Evolutionary conservation across 768 basidiomycete species (phyloP).

Genomic region (Butyriboletus loyo): DNA sequence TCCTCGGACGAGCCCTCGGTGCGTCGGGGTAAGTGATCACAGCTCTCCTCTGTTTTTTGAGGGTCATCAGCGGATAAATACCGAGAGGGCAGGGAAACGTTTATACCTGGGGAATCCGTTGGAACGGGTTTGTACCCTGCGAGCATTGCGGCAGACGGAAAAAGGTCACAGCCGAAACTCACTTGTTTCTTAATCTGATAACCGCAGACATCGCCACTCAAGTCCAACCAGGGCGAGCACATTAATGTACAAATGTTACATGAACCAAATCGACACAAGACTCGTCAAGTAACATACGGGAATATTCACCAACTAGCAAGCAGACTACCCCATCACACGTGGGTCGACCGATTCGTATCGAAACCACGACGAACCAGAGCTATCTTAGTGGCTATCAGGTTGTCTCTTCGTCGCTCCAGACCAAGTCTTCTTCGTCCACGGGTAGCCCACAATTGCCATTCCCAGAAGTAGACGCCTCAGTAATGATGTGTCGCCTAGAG

Average conservation of each 20-base stretch:
- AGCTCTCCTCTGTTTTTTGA: conserved; percentile 3
- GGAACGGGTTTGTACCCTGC: conserved; percentile 18
- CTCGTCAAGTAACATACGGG: not conserved
- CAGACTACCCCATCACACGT: not conserved
- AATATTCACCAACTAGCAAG: not conserved
- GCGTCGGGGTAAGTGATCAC: not conserved
- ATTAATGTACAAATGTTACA: not conserved
- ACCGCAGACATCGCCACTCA: not conserved
- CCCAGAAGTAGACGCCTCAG: conserved; percentile 14
- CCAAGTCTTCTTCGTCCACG: conserved; percentile 48
- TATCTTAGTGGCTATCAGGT: not conserved
- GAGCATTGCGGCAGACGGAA: conserved; percentile 9
- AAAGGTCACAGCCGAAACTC: no score
- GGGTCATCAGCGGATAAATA: not conserved
- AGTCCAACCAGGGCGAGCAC: not conserved
- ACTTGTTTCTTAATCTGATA: no score
- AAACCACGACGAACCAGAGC: not conserved
- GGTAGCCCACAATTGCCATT: conserved; percentile 48
- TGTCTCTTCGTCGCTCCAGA: conserved; percentile 52
- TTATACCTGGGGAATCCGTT: conserved; percentile 12
- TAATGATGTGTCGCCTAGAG: conserved; percentile 27
- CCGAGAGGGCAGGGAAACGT: not conserved
- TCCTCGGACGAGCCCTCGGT: not conserved
- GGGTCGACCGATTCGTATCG: not conserved
- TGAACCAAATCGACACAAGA: not conserved